phyloP scores from a whole-genome alignment of 1,284 basidiomycete species.

The Rhizopogon parksii region DNA sequence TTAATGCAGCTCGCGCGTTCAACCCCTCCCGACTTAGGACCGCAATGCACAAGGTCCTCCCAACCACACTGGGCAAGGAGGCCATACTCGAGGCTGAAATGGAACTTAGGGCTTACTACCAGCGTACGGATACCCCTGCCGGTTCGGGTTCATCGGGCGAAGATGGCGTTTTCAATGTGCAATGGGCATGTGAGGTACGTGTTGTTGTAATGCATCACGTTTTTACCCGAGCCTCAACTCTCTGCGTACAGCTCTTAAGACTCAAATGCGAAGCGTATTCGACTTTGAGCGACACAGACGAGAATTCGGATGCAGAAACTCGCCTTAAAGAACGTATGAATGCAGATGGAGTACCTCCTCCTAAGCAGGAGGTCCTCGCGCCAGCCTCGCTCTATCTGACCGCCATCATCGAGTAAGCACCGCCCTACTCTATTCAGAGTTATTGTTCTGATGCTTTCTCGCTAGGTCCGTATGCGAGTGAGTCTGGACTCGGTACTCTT shows the following conservation, averaged over 20 bases:
- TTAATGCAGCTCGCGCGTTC: constrained; percentile 68
- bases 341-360: constrained; percentile 37
- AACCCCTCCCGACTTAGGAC: constrained; percentile 69
- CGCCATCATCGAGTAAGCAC: constrained; percentile 83
- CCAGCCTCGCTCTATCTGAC: constrained; percentile 85
- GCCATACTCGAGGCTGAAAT: constrained; percentile 89
- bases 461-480: constrained; percentile 78
- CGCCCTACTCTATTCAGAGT: constrained; percentile 13
- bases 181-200: constrained; percentile 70
- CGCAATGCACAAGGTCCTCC: constrained; percentile 66
- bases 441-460: constrained; percentile 15
- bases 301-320: constrained; percentile 59
- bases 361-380: constrained; percentile 55
- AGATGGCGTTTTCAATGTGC: constrained; percentile 54
- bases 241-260: constrained; percentile 52
- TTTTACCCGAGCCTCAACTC: constrained; percentile 6
- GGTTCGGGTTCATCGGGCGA: constrained; percentile 34
- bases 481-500: constrained; percentile 27
- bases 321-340: constrained; percentile 54
- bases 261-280: constrained; percentile 81
- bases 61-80: constrained; percentile 78
- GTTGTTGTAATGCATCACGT: constrained; percentile 1
- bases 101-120: constrained; percentile 81
- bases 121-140: constrained; percentile 47
- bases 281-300: constrained; percentile 75